phyloP scores from a whole-genome alignment of 208 protist species.

The Novymonas esmeraldas region DNA sequence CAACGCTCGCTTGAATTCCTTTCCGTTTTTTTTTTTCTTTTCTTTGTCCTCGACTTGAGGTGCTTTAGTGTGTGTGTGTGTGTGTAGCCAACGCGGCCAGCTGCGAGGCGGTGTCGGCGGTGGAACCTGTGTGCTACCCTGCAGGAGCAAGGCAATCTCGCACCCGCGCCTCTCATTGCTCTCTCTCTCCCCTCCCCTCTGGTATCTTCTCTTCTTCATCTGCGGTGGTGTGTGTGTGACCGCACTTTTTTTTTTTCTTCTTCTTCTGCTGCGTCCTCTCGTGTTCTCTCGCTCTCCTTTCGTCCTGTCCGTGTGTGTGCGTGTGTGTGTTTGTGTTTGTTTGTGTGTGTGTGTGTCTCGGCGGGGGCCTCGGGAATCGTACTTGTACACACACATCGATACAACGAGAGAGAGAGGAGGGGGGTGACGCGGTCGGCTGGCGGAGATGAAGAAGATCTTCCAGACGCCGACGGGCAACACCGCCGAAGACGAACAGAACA shows the following conservation, averaged over 20 bases:
- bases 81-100: too few species aligned
- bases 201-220: too few species aligned
- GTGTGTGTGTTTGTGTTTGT: neutral
- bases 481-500: slow-evolving; percentile 30
- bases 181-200: too few species aligned
- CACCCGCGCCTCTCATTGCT: too few species aligned
- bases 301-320: neutral
- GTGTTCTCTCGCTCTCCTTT: neutral
- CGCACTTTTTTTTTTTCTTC: neutral
- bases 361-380: too few species aligned
- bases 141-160: too few species aligned
- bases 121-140: too few species aligned
- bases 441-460: slow-evolving; percentile 24
- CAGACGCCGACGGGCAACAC: slow-evolving; percentile 21
- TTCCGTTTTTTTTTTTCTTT: neutral
- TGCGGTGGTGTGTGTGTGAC: neutral
- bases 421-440: too few species aligned
- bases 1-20: neutral
- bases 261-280: neutral
- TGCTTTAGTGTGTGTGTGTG: too few species aligned
- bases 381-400: neutral
- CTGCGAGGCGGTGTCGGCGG: too few species aligned
- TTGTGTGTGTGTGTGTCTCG: too few species aligned
- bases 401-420: too few species aligned
- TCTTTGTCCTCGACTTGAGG: neutral